Percentiles rank a stretch among this genome's conserved stretches.
phyloP scores from a whole-genome alignment of 148 eudicot genomes.

The Rhododendron williamsianum region DNA sequence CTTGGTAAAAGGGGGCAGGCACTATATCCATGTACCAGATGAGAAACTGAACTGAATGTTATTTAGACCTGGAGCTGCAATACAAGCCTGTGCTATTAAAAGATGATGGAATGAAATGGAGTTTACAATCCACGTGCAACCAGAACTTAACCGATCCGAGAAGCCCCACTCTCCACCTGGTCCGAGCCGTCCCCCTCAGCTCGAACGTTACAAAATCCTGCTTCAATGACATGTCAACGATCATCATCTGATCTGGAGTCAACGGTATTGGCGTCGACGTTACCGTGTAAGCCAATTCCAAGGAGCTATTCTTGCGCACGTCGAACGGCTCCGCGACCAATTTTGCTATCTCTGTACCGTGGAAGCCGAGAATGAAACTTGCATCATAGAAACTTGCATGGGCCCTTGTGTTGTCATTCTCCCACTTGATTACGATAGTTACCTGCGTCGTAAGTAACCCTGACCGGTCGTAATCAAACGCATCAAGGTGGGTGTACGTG shows the following conservation, averaged over 20 bases:
- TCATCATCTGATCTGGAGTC: constrained; percentile 19
- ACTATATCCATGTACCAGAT: not conserved
- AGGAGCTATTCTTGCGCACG: constrained; percentile 33
- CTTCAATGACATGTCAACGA: constrained; percentile 29
- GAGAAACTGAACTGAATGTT: not conserved
- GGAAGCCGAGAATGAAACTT: constrained; percentile 32
- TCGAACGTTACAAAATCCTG: constrained; percentile 32
- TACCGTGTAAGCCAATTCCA: constrained; percentile 26
- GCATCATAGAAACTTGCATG: constrained; percentile 51
- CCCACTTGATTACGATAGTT: constrained; percentile 41
- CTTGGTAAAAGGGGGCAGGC: not conserved
- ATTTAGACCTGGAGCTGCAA: constrained; percentile 49
- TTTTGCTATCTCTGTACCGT: constrained; percentile 37
- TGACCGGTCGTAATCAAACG: constrained; percentile 31
- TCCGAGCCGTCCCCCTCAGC: constrained; percentile 43
- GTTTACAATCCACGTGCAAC: constrained; percentile 48
- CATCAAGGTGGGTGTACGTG: constrained; percentile 44
- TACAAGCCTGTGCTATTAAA: constrained; percentile 25
- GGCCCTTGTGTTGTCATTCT: constrained; percentile 57
- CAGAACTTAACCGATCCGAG: constrained; percentile 49
- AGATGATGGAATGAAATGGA: constrained; percentile 27
- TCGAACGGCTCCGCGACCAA: constrained; percentile 42
- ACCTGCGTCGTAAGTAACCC: constrained; percentile 45
- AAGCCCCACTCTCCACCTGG: constrained; percentile 63
- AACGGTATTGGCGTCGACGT: constrained; percentile 46